A percentile compares a stretch with the other conserved stretches of the same genome.
phyloP scores from a whole-genome alignment of 192 early-diverging fungal species.

The Backusella parvicylindrica region DNA sequence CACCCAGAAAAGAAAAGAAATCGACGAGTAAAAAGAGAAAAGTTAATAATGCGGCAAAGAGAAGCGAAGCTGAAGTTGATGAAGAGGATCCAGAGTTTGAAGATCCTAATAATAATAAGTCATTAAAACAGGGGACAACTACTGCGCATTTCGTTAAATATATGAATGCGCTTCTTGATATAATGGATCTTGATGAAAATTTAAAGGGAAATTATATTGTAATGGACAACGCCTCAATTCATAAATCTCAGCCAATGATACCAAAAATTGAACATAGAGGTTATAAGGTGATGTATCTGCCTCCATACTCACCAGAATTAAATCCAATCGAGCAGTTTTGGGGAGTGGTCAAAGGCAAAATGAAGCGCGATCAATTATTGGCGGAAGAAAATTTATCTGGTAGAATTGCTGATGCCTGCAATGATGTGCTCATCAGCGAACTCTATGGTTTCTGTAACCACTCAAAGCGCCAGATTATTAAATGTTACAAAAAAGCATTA shows the following conservation, averaged over 20 bases:
- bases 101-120: background rate
- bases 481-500: no score
- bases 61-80: background rate
- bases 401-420: background rate
- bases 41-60: background rate
- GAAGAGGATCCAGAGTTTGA: background rate
- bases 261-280: background rate
- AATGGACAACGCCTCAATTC: conserved; percentile 17
- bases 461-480: background rate
- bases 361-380: background rate
- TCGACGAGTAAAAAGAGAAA: background rate
- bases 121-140: background rate
- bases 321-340: no score
- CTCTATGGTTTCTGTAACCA: background rate
- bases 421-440: background rate
- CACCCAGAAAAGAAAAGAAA: background rate
- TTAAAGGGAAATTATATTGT: conserved; percentile 8
- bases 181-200: background rate
- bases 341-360: background rate
- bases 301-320: conserved; percentile 14
- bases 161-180: background rate
- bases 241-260: conserved; percentile 6
- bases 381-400: background rate
- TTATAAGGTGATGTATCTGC: conserved; percentile 6
- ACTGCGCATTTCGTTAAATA: background rate